Base-by-base conservation (phyloP, 208 protist species). In the Leptomonas pyrrhocoris region DNA sequence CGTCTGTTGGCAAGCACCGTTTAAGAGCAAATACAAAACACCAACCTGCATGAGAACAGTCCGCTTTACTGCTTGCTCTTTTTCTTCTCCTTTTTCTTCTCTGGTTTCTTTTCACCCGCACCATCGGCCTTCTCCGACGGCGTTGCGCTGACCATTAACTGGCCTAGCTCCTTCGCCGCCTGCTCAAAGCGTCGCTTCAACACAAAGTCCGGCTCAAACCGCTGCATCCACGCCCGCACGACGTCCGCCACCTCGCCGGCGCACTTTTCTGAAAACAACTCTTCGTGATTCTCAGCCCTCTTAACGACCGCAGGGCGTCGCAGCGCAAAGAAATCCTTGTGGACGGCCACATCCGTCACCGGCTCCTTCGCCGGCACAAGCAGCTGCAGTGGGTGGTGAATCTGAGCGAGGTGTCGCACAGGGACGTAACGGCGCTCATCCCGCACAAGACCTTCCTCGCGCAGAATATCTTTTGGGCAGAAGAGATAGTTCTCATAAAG, bases 71-170 rank as follows among this genome's bases (percentile, higher is more conserved):
- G 49, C 43, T 72, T 74, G 8, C 49, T 48, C 62, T 90, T 84
- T 68, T 75, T 71, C 83, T 86, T 87, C 80, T 92, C 82, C 75
- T 92, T 94, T 76, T 93, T 86, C 76, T 93, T 84, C 75, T 93
- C 90, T 40, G 60, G 57, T 64, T 85, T 84, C 71, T 84, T 85
- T 55, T 76, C 77, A 2, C 45, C 73, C 8, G 25, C 74, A n/a
- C 23, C 72, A 8, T 61, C 66, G 30, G 36, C 36, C 27, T 51
- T 59, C 12, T 63, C 63, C 0, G 68, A 25, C 12, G 65, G 55
- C 23, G 74, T 60, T 18, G 74, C 46, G 58, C 74, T 55, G 5
- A 68, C 72, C 78, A 94, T 88, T 46, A 94, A 68, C 73, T 88
- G 74, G 28, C 43, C 31, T 86, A 94, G 90, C 69, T 96, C 88